Evolutionary conservation across 2,329 filamentous ascomycete genomes (phyloP), one percentile per base, ranked within the genome.

Genomic region (Ceratocystis eucalypticola): DNA sequence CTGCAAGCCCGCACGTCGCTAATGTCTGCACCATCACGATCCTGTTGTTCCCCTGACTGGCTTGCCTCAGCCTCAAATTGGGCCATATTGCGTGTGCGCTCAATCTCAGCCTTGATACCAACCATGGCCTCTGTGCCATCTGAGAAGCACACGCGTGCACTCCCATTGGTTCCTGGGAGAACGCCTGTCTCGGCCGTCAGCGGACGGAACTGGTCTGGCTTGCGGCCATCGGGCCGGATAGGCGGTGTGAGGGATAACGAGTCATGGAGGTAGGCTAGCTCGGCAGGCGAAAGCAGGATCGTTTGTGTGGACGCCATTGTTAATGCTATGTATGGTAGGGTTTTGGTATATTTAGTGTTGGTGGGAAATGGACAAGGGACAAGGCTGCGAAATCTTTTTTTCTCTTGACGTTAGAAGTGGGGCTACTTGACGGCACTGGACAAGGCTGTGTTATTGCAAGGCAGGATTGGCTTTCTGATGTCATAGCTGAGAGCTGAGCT

Each of bases 101-200:
- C 91, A 3, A 97, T 89, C 77, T 97, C 93, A 0, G 90, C 91
- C 77, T 97, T 99, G 69, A 96, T 87, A 59, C 94, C 94, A 5
- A 96, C 94, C 69, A 99, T 88, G 5, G 94, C 94, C 76, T 99
- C 94, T 1, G 91, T 96, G 63, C 94, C 94, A 75, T 99, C 94
- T 2, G 91, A 86, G 74, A 97, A 95, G 70, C 93, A 96, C 61
- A 99, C 88, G 44, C 95, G 85, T 68, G 94, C 93, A 76, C 89
- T 95, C 69, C 94, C 94, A 73, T 97, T 96, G 17, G 93, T 88
- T 61, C 87, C 86, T 0, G 94, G 92, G 0, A 99, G 82, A 66
- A 97, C 89, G 67, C 90, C 89, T 65, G 89, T 91, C 78, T 99
- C 94, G 68, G 94, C 94, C 20, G 88, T 85, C 67, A 99, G 80